These are phyloP conservation scores for Linum trigynum DNA, from an alignment of 345 rosid genomes.

Conservation along the genomic window DNA sequence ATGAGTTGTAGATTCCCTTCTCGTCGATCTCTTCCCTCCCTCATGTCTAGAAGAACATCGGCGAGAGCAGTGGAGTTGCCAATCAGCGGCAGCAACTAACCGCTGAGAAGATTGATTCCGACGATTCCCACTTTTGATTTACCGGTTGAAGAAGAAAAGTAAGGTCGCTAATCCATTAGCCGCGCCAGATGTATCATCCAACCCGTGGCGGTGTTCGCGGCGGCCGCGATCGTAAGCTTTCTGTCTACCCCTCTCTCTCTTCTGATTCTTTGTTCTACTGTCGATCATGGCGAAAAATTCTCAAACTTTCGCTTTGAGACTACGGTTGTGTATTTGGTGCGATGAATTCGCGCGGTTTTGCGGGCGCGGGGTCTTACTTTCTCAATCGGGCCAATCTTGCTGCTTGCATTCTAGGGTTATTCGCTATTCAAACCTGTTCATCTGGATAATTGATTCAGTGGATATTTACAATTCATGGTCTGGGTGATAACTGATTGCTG, in stretches of 20 bases:
- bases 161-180: background rate
- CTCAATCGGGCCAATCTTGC: background rate
- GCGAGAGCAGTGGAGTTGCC: background rate
- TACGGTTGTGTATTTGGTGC: too few relatives aligned
- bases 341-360: background rate
- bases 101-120: background rate
- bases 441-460: background rate
- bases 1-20: too few relatives aligned
- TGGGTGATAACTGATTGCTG: background rate
- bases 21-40: background rate
- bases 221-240: constrained; percentile 83
- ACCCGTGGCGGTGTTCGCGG: constrained; percentile 99
- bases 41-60: background rate
- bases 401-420: background rate
- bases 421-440: background rate
- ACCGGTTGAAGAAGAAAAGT: background rate
- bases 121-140: background rate
- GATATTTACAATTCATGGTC: background rate
- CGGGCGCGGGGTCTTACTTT: too few relatives aligned
- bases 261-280: background rate
- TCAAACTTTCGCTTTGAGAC: too few relatives aligned
- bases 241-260: background rate
- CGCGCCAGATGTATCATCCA: constrained; percentile 75
- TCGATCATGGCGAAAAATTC: background rate
- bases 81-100: background rate